These are phyloP conservation scores for Cercospora sesami DNA, from an alignment of 2,329 filamentous ascomycete species.

Conservation along the genomic window DNA sequence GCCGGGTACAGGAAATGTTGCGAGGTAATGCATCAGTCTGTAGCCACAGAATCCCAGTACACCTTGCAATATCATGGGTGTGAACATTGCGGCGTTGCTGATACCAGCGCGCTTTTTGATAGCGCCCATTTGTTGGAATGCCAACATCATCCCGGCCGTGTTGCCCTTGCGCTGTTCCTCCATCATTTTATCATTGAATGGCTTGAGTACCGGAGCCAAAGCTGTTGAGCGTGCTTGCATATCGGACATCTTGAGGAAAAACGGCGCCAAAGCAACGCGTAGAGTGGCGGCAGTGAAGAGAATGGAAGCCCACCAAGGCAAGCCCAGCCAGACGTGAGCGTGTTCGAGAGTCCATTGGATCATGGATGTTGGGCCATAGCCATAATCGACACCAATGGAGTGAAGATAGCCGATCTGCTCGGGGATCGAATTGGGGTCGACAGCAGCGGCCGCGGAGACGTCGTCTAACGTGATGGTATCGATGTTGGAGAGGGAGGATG, in stretches of 20 bases:
- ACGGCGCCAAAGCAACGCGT: conserved; percentile 65
- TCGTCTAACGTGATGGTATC: conserved; percentile 41
- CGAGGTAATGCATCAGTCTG: conserved; percentile 72
- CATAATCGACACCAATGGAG: conserved; percentile 80
- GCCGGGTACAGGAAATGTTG: conserved; percentile 74
- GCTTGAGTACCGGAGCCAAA: conserved; percentile 59
- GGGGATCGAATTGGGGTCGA: conserved; percentile 50
- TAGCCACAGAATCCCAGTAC: conserved; percentile 81
- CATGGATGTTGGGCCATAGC: conserved; percentile 72
- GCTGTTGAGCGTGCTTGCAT: conserved; percentile 62
- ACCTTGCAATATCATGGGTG: conserved; percentile 61
- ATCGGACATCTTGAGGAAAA: conserved; percentile 63
- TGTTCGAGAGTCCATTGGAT: conserved; percentile 80
- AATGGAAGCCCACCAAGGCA: conserved; percentile 83
- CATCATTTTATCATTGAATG: conserved; percentile 58
- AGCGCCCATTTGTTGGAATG: conserved; percentile 50
- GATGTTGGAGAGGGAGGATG: conserved; percentile 32
- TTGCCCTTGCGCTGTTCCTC: conserved; percentile 48
- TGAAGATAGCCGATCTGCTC: conserved; percentile 81
- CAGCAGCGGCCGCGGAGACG: conserved; percentile 28
- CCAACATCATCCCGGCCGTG: conserved; percentile 48
- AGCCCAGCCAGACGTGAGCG: conserved; percentile 70
- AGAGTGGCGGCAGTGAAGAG: conserved; percentile 63
- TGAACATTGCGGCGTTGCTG: conserved; percentile 51
- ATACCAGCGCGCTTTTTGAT: conserved; percentile 60